Evolutionary conservation across 2,329 filamentous ascomycete genomes (phyloP).

Genomic region (Cladosporium velox): DNA sequence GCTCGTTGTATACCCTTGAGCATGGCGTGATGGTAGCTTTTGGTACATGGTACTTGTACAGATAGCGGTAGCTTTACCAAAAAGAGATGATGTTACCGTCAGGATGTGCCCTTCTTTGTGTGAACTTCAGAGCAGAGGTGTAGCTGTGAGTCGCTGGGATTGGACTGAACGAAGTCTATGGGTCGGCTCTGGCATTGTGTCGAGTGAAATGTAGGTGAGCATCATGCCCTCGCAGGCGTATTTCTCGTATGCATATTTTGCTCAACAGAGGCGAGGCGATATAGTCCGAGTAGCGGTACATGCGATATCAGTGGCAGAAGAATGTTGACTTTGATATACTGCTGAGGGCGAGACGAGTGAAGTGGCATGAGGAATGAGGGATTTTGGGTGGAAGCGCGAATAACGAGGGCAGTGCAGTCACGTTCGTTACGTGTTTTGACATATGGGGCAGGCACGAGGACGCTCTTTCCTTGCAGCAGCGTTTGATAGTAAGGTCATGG

Average conservation of each 20-base stretch:
- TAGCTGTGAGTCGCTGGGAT: background rate
- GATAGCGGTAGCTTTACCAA: conserved; percentile 13
- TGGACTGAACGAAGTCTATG: no score
- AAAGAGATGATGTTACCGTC: conserved; percentile 5
- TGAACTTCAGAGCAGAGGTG: background rate
- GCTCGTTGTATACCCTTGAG: conserved; percentile 16
- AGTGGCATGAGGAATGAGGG: background rate
- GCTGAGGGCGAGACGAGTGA: background rate
- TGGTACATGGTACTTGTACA: conserved; percentile 16
- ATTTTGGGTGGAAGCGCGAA: background rate
- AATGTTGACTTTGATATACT: background rate
- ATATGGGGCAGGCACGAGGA: background rate
- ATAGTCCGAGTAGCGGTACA: background rate
- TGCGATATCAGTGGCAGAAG: background rate
- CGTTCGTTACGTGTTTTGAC: background rate
- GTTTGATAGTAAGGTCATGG: background rate
- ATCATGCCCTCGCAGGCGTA: background rate
- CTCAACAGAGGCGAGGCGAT: background rate
- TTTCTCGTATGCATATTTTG: background rate
- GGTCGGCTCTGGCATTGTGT: background rate
- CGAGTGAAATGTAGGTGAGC: background rate
- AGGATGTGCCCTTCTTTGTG: background rate
- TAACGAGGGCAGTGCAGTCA: background rate
- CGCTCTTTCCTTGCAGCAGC: background rate
- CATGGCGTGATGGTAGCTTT: background rate